A percentile compares a stretch with the other conserved stretches of the same genome.
Evolutionary conservation across 2,329 filamentous ascomycete species (phyloP).

Genomic region (Proliferodiscus dingleyae): DNA sequence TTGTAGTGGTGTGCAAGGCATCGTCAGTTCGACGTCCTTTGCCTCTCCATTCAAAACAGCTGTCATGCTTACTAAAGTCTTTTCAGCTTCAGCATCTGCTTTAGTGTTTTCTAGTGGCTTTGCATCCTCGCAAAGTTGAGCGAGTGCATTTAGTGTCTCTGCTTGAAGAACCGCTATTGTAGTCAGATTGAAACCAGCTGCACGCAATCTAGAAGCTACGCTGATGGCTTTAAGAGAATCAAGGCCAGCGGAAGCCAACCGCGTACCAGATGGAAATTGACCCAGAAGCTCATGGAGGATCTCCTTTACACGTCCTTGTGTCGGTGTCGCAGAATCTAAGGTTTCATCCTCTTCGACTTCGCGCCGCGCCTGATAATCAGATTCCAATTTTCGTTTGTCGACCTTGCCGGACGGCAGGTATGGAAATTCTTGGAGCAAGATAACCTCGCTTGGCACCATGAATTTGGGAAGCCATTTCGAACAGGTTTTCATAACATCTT

Average conservation of each 20-base stretch:
- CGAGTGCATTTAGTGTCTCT: slow-evolving; percentile 40
- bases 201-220: slow-evolving; percentile 60
- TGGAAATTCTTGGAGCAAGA: slow-evolving; percentile 61
- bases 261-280: slow-evolving; percentile 28
- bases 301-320: slow-evolving; percentile 14
- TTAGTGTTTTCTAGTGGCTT: neutral
- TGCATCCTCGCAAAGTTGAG: slow-evolving; percentile 29
- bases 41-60: slow-evolving; percentile 24
- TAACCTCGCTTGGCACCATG: slow-evolving; percentile 76
- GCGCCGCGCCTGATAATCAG: slow-evolving; percentile 42
- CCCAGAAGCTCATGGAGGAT: slow-evolving; percentile 25
- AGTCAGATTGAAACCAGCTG: slow-evolving; percentile 48
- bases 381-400: slow-evolving; percentile 61
- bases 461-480: slow-evolving; percentile 71
- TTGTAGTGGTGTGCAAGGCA: slow-evolving; percentile 69
- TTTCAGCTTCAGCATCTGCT: neutral
- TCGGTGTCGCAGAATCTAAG: slow-evolving; percentile 25
- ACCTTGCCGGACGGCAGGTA: slow-evolving; percentile 79
- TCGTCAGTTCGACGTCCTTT: slow-evolving; percentile 41
- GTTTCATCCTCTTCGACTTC: slow-evolving; percentile 9
- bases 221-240: slow-evolving; percentile 62
- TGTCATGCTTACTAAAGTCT: neutral
- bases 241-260: slow-evolving; percentile 51
- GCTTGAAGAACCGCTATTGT: slow-evolving; percentile 59
- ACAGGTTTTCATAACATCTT: slow-evolving; percentile 54